phyloP scores from a whole-genome alignment of 2,329 filamentous ascomycete genomes.

The Chaetomium globosum region DNA sequence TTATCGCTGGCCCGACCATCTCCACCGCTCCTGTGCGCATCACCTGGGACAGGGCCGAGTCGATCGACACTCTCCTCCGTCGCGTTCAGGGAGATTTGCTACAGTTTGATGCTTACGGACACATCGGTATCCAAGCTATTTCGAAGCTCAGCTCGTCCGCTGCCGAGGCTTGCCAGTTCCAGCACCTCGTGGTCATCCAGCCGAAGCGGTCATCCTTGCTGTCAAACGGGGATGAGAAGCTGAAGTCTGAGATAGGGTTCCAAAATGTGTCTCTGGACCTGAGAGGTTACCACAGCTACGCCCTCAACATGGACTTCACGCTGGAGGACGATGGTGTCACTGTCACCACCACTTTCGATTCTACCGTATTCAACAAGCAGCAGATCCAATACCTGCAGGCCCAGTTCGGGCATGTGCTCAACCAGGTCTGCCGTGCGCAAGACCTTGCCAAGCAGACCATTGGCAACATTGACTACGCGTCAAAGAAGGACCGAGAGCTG shows the following conservation, averaged over 20 bases:
- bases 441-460: slow-evolving; percentile 9
- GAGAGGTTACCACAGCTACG: slow-evolving; percentile 23
- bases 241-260: slow-evolving; percentile 8
- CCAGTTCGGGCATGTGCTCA: slow-evolving; percentile 22
- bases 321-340: slow-evolving; percentile 19
- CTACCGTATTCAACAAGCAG: slow-evolving; percentile 5
- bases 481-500: slow-evolving; percentile 18
- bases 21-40: slow-evolving; percentile 22
- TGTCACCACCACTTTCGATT: slow-evolving; percentile 23
- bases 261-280: slow-evolving; percentile 12
- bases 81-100: slow-evolving; percentile 15
- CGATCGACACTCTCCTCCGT: slow-evolving; percentile 9
- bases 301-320: slow-evolving; percentile 23
- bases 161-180: slow-evolving; percentile 26
- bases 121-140: slow-evolving; percentile 24
- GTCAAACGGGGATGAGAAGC: slow-evolving; percentile 8
- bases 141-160: slow-evolving; percentile 15
- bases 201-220: slow-evolving; percentile 11
- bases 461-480: slow-evolving; percentile 14
- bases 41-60: slow-evolving; percentile 13
- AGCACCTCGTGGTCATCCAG: slow-evolving; percentile 25
- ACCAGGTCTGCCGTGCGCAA: slow-evolving; percentile 20
- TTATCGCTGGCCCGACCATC: slow-evolving; percentile 22
- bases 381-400: slow-evolving; percentile 17
- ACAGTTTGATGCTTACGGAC: slow-evolving; percentile 7